Evolutionary conservation across 2,329 filamentous ascomycete genomes (phyloP), one percentile per base, ranked within the genome.

Genomic region (Aspergillus udagawae): DNA sequence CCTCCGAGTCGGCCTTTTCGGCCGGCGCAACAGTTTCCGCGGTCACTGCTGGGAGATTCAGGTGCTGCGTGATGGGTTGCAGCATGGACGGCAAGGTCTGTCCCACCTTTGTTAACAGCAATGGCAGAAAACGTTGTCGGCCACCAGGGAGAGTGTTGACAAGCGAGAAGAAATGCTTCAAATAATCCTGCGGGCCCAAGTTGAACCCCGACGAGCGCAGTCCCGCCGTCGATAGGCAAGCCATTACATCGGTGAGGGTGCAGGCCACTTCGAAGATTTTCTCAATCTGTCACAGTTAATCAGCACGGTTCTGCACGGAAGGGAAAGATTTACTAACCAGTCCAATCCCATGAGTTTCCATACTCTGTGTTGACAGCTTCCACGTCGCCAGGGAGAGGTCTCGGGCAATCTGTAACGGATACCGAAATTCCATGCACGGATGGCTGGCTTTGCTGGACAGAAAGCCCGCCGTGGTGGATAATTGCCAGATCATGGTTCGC

Each of bases 251-350:
- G 7, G 83, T 87, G 60, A 94, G 79, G 17, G 86, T 86, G 70
- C 83, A 88, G 12, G 89, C 86, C 38, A 92, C 83, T 63, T 92
- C 88, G 65, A 94, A 84, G 12, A 96, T 76, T 70, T 93, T 93
- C 69, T 92, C 90, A 59, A 94, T 85, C 84, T 87, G 64, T 38
- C 14, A 51, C 10, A 35, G 20, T 25, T 23, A 6, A 8, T 35
- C 32, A 17, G 28, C 2, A 27, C 6, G 17, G 14, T 38, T 1
- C 5, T 17, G 14, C 5, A 38, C 4, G 6, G 32, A 14, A 32
- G 10, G n/a, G 27, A 3, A 5, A 44, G 29, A 20, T 20, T 12
- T 3, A 56, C 84, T 71, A 77, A 90, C 87, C 67, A 95, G 72
- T 27, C 88, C 88, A 42, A 90, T 83, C 20, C 87, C 88, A 62